Conservation (phyloP, 2,329 filamentous ascomycete species). For the Teratosphaeria viscida region DNA sequence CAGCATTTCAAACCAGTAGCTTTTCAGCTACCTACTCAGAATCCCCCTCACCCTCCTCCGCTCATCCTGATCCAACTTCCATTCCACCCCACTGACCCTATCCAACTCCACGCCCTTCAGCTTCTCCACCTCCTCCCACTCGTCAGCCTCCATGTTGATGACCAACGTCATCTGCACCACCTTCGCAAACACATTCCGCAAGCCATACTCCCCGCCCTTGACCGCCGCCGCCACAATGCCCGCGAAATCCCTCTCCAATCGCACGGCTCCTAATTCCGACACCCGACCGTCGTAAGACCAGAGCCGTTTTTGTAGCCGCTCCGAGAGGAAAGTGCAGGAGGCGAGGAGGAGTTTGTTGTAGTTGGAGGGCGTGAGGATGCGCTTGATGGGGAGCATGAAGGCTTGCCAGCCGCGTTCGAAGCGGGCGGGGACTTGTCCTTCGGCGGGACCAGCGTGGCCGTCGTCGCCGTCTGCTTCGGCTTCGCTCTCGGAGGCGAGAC, state of each 20-base stretch:
- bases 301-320: constrained; percentile 76
- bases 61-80: constrained; percentile 65
- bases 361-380: constrained; percentile 68
- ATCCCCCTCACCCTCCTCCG: constrained; percentile 55
- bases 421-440: constrained; percentile 61
- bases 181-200: constrained; percentile 66
- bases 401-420: constrained; percentile 82
- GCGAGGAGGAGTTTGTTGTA: constrained; percentile 66
- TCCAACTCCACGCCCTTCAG: constrained; percentile 35
- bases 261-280: constrained; percentile 69
- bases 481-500: constrained; percentile 46
- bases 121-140: constrained; percentile 64
- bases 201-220: constrained; percentile 59
- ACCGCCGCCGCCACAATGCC: constrained; percentile 61
- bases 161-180: constrained; percentile 75
- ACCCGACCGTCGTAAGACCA: constrained; percentile 62
- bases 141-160: constrained; percentile 90
- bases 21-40: not conserved
- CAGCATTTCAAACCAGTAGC: not conserved
- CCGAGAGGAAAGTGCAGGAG: constrained; percentile 64
- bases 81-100: constrained; percentile 55
- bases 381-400: constrained; percentile 72
- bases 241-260: constrained; percentile 74
- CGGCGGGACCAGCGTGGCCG: constrained; percentile 10
- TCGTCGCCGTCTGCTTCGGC: constrained; percentile 35